Evolutionary conservation across 139 green algal species (phyloP).

Genomic region (Bryopsis sp.): DNA sequence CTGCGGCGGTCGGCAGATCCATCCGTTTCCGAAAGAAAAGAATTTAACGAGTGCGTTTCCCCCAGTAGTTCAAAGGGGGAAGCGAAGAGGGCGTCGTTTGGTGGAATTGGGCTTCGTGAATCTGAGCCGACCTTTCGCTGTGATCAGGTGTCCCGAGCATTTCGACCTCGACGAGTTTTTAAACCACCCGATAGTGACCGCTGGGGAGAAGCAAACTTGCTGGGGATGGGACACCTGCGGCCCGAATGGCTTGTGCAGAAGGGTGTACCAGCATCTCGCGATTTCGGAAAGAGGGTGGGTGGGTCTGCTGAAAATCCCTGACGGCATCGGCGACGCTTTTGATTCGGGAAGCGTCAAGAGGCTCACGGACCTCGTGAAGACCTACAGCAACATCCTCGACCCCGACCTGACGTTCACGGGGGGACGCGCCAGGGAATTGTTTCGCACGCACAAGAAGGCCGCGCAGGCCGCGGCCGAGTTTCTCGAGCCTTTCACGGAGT

Average conservation of each 20-base stretch:
- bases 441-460: not conserved
- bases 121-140: too few species aligned
- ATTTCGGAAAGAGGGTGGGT: slow-evolving; percentile 24
- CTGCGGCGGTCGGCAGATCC: too few species aligned
- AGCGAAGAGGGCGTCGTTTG: too few species aligned
- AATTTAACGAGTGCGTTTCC: too few species aligned
- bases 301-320: slow-evolving; percentile 37
- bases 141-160: slow-evolving; percentile 1
- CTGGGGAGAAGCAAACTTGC: slow-evolving; percentile 32
- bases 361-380: slow-evolving; percentile 30
- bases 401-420: slow-evolving; percentile 12
- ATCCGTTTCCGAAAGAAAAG: too few species aligned
- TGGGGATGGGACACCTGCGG: slow-evolving; percentile 57
- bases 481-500: too few species aligned
- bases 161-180: slow-evolving; percentile 9
- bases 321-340: slow-evolving; percentile 20
- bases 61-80: too few species aligned
- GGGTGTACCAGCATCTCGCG: slow-evolving; percentile 30
- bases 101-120: too few species aligned
- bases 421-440: not conserved
- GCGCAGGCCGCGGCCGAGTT: too few species aligned
- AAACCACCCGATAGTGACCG: not conserved
- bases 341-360: slow-evolving; percentile 21
- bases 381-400: slow-evolving; percentile 16
- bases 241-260: slow-evolving; percentile 34